Evolutionary conservation across 768 basidiomycete species (phyloP), one percentile per base, ranked within the genome.

Genomic region (Coprinopsis strossmayeri): DNA sequence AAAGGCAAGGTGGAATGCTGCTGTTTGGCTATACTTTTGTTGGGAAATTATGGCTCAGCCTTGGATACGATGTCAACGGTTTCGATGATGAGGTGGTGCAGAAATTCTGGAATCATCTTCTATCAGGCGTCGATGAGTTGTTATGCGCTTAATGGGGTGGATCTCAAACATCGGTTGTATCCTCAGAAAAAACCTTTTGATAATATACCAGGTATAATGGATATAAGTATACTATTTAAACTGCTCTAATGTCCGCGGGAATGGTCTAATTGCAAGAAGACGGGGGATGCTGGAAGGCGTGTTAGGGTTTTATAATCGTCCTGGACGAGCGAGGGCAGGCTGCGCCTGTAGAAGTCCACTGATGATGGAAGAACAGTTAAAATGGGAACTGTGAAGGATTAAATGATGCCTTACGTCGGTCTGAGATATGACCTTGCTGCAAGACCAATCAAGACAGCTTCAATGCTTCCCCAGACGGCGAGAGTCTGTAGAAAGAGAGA

Each of bases 1-100:
- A 91, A 59, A 78, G 88, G 2, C 60, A 76, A 0, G 81, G 87
- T 9, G 87, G 81, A 1, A 82, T 91, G 79, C 70, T 93, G 32
- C 63, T 93, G n/a, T 90, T 92, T 51, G 84, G 83, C 2, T 87
- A 86, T 62, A 87, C 84, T 0, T 86, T 84, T 54, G 78, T 70
- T 18, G 83, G 81, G 5, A 82, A 80, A 63, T 63, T 92, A 15
- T 91, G 85, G 85, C 59, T 91, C 28, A 88, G 83, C 54, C 69
- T 91, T 25, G 86, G 87, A 0, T 90, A 88, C 61, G 90, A 91
- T 58, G 70, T 75, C 54, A 86, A 86, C 58, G 87, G 85, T 0
- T 89, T 87, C 59, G 76, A 82, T 24, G 68, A 72, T 34, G 77
- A 72, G 1, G 67, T 70, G 2, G 79, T 90, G 21, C 74, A 82